Evolutionary conservation across 1,284 basidiomycete species (phyloP).

Genomic region (Bjerkandera adusta): DNA sequence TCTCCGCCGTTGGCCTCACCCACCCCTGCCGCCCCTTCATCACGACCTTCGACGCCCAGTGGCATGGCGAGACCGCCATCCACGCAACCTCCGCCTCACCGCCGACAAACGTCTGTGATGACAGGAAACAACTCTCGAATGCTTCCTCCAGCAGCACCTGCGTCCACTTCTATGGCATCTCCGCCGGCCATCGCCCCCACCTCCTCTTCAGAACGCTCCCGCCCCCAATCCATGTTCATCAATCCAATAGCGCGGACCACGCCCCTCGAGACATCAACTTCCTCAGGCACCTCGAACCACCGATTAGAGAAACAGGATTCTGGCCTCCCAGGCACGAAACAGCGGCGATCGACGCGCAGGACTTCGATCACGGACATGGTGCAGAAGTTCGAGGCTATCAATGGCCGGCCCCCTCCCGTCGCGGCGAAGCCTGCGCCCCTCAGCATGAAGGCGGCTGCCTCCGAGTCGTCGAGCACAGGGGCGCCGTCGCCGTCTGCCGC

Average conservation of each 20-base stretch:
- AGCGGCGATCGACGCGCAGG: slow-evolving; percentile 43
- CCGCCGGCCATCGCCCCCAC: slow-evolving; percentile 20
- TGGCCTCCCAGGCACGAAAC: slow-evolving; percentile 25
- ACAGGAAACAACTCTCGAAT: slow-evolving; percentile 1
- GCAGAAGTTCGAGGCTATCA: slow-evolving; percentile 70
- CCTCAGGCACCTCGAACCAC: slow-evolving; percentile 39
- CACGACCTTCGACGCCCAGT: slow-evolving; percentile 14
- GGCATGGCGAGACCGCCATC: slow-evolving; percentile 21
- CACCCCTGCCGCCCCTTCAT: slow-evolving; percentile 18
- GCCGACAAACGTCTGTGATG: slow-evolving; percentile 19
- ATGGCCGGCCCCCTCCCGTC: slow-evolving; percentile 31
- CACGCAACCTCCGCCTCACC: slow-evolving; percentile 28
- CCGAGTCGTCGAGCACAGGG: slow-evolving; percentile 16
- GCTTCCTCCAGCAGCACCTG: slow-evolving; percentile 1
- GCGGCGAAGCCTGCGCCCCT: slow-evolving; percentile 34
- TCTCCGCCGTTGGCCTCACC: slow-evolving; percentile 7
- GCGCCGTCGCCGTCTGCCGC: slow-evolving; percentile 26
- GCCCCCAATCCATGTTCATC: slow-evolving; percentile 75
- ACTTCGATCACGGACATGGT: slow-evolving; percentile 84
- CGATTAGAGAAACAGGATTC: no score
- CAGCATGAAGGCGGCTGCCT: slow-evolving; percentile 21
- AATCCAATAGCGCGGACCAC: slow-evolving; percentile 53
- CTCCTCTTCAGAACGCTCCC: slow-evolving; percentile 30
- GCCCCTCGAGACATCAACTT: slow-evolving; percentile 29
- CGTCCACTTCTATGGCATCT: slow-evolving; percentile 9